Base-by-base conservation (phyloP, 2,329 filamentous ascomycete species). In the Huntiella omanensis region DNA sequence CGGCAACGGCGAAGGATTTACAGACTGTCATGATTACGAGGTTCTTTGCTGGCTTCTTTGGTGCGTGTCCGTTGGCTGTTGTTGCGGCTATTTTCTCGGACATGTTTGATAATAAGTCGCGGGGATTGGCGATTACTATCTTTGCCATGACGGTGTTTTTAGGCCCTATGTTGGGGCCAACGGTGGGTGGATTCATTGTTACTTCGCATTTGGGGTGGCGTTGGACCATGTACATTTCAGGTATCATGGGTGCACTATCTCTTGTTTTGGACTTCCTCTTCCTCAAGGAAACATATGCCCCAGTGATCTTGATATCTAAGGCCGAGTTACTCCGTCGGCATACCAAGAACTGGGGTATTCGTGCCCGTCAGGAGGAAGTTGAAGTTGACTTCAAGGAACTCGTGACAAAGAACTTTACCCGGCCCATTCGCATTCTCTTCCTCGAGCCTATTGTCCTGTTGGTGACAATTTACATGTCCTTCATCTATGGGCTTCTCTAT, bases 401-500 rank as follows among this genome's bases (percentile, higher is more conserved):
- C 11, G 50, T 81, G 48, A 68, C 64, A 55, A 78, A 79, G 71
- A 77, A 78, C 64, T 75, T 78, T 54, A 68, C 67, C n/a, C 71
- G 78, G 41, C 76, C 77, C 6, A 59, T 82, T 55, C 69, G 71
- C 42, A 70, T 83, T 52, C 68, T 84, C 8, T 71, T 80, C 50
- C 67, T 68, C 33, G 79, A 83, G 59, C 78, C 80, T 47, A 81
- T 84, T 47, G 76, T 84, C 47, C 65, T 73, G 0, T 62, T 77
- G 7, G 62, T 84, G 16, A 80, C 77, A 34, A 64, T 83, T 47
- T 84, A 84, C 61, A 80, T 79, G 66, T 71, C 77, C 37, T 84
- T 84, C 60, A 76, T 82, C 59, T 86, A 87, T 56, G 80, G 69
- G 12, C n/a, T n/a, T n/a, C n/a, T n/a, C n/a, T n/a, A n/a, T n/a